phyloP scores from a whole-genome alignment of 1,284 basidiomycete species.

The Cutaneotrichosporon dermatis region DNA sequence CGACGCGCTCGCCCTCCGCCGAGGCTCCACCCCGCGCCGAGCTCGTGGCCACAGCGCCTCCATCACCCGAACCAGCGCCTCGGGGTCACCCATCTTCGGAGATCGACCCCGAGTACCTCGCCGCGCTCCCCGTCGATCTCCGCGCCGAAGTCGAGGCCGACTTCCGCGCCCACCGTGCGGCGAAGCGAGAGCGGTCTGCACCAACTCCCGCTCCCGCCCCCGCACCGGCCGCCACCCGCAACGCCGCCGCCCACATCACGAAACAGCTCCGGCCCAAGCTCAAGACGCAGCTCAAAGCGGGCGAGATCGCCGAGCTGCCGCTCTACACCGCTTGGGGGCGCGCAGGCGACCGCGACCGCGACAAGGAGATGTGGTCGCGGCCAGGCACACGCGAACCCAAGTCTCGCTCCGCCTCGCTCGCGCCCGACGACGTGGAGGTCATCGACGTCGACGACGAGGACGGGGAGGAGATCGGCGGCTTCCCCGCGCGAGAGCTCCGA shows the following conservation, averaged over 20 bases:
- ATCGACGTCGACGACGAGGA: conserved; percentile 1
- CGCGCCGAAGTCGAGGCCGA: conserved; percentile 4
- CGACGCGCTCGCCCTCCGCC: not conserved
- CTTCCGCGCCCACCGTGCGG: no score
- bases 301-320: conserved; percentile 31
- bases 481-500: conserved; percentile 54
- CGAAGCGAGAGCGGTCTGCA: not conserved
- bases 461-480: conserved; percentile 15
- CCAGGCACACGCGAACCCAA: not conserved
- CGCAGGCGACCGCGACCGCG: not conserved
- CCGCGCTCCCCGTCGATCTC: conserved; percentile 34
- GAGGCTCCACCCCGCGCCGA: not conserved
- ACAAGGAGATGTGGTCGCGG: not conserved
- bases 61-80: not conserved
- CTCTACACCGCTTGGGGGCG: conserved; percentile 38
- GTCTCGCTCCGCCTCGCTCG: not conserved
- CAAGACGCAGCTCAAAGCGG: conserved; percentile 38
- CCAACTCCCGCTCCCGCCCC: not conserved
- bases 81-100: conserved; percentile 18
- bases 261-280: conserved; percentile 40
- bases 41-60: not conserved
- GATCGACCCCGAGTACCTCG: conserved; percentile 42
- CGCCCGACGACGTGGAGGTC: not conserved
- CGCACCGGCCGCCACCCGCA: not conserved
- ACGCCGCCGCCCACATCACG: conserved; percentile 43